A percentile compares a stretch with the other conserved stretches of the same genome.
Conservation (phyloP, 2,329 filamentous ascomycete genomes). For the Cordyceps cicadae region DNA sequence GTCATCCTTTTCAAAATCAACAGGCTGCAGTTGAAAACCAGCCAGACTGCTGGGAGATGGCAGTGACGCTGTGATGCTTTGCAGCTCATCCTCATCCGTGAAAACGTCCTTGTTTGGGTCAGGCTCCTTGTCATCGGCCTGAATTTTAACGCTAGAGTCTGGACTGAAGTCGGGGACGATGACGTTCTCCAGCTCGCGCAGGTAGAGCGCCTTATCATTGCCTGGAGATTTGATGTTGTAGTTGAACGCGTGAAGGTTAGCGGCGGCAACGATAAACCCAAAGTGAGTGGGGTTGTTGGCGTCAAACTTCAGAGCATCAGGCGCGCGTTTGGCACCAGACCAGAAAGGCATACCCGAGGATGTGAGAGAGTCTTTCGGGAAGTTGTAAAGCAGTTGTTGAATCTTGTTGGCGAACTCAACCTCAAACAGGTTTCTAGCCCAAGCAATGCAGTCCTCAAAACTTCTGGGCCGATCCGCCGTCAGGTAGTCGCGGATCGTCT, state of each 20-base stretch:
- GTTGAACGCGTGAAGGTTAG: constrained; percentile 94
- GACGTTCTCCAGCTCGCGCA: constrained; percentile 78
- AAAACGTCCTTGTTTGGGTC: constrained; percentile 72
- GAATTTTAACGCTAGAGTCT: constrained; percentile 87
- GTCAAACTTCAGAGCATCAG: constrained; percentile 85
- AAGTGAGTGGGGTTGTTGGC: constrained; percentile 77
- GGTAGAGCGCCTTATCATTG: constrained; percentile 59
- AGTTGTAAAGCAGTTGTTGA: constrained; percentile 90
- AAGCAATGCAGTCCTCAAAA: constrained; percentile 94
- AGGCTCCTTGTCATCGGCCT: constrained; percentile 89
- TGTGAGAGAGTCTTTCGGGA: constrained; percentile 87
- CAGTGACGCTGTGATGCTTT: constrained; percentile 62
- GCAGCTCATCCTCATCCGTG: constrained; percentile 68
- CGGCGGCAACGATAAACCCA: constrained; percentile 76
- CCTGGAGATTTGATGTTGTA: constrained; percentile 88
- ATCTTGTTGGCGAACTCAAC: constrained; percentile 96
- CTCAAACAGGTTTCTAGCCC: constrained; percentile 91
- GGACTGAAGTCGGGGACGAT: constrained; percentile 94
- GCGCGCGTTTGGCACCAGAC: constrained; percentile 96
- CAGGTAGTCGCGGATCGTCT: constrained; percentile 82
- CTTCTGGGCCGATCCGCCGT: constrained; percentile 85
- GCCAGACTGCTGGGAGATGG: constrained; percentile 73
- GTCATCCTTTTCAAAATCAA: constrained; percentile 98
- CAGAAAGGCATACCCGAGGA: constrained; percentile 89
- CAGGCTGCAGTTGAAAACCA: constrained; percentile 81